Evolutionary conservation across 305 asterid genomes (phyloP).

Genomic region (Fraxinus angustifolia): DNA sequence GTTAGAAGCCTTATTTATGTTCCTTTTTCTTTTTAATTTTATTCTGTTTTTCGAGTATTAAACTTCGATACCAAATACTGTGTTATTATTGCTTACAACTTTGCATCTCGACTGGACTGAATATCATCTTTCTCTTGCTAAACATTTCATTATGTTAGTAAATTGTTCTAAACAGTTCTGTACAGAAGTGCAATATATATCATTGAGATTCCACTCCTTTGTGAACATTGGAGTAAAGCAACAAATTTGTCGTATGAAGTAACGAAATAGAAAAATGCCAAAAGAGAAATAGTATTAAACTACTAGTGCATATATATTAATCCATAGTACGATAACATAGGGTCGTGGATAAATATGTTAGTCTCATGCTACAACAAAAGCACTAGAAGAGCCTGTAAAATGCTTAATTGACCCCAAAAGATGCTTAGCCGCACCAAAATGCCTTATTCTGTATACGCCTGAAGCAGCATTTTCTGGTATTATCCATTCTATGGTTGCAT

Average conservation of each 20-base stretch:
- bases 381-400: slow-evolving; percentile 84
- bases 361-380: slow-evolving; percentile 71
- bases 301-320: background rate
- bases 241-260: background rate
- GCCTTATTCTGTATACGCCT: slow-evolving; percentile 81
- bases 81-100: background rate
- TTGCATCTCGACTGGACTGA: background rate
- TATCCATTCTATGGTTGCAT: slow-evolving; percentile 77
- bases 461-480: slow-evolving; percentile 64
- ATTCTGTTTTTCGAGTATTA: background rate
- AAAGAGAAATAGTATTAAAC: background rate
- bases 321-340: background rate
- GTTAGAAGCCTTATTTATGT: background rate
- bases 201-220: background rate
- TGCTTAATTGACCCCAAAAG: slow-evolving; percentile 69
- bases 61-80: background rate
- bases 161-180: background rate
- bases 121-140: background rate
- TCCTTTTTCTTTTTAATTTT: background rate
- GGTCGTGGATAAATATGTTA: background rate
- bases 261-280: background rate
- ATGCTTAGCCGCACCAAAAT: slow-evolving; percentile 86
- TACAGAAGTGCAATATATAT: background rate
- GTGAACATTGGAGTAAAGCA: background rate
- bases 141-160: background rate